Evolutionary conservation across 306 rosid species (phyloP), one percentile per base, ranked within the genome.

Genomic region (Psophocarpus tetragonolobus): DNA sequence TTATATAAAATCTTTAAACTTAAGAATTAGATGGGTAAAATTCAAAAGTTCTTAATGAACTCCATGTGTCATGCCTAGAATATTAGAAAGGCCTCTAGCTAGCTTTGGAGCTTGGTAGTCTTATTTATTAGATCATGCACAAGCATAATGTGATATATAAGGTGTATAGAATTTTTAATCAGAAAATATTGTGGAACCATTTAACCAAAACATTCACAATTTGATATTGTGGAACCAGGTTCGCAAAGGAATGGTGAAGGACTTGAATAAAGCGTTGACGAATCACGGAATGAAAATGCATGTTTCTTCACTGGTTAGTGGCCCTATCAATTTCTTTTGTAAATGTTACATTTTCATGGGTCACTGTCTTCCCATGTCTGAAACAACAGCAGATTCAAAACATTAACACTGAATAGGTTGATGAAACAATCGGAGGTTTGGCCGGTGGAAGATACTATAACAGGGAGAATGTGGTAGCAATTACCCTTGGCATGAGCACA

Each of bases 391-490:
- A 63, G 6, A 61, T 62, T 69, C 23, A 82, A 82, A 41, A 58
- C 68, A 38, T 6, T 18, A 65, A 48, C n/a, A 11, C 4, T 71
- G 69, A 67, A 44, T 79, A 92, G 94, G 97, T 92, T 66, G 91
- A 92, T 82, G 95, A 87, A 15, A 81, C 91, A 4, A 63, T 92
- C 27, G 97, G 95, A 39, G 74, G 87, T 47, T 85, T 92, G 80
- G 93, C 93, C 2, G 91, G 95, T 76, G 95, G 95, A 62, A 85
- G 95, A 81, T 92, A 92, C 84, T 87, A 85, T 30, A 84, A 79
- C 48, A 79, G 71, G 58, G 97, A 88, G 41, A 76, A 77, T 10
- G 91, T 92, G 23, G 95, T 89, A 58, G 88, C 89, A 68, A 47
- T 92, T 39, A 84, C 90, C 27, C 72, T 92, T 35, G 95, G 84